phyloP scores from a whole-genome alignment of 2,329 filamentous ascomycete species.

The Lasiodiplodia citricola region DNA sequence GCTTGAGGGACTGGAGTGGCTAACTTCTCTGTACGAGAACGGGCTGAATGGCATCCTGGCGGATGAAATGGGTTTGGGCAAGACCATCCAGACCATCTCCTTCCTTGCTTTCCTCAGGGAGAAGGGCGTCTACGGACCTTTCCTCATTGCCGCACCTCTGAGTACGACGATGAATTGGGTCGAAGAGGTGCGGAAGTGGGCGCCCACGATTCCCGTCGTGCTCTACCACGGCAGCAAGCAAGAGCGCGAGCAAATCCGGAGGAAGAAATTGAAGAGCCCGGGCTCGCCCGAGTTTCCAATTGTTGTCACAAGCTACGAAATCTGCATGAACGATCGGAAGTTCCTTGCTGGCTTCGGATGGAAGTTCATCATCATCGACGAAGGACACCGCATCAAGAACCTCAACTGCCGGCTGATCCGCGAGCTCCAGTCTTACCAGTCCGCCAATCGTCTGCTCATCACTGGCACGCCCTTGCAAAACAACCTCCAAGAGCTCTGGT shows the following conservation, averaged over 20 bases:
- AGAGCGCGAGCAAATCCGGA: constrained; percentile 77
- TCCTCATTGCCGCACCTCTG: constrained; percentile 86
- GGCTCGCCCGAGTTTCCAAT: constrained; percentile 79
- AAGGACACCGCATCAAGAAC: constrained; percentile 97
- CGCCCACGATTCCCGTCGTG: constrained; percentile 83
- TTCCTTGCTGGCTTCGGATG: constrained; percentile 83
- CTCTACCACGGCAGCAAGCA: constrained; percentile 87
- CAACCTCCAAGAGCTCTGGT: constrained; percentile 94
- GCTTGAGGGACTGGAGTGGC: constrained; percentile 92
- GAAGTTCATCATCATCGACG: constrained; percentile 98
- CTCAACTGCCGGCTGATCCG: constrained; percentile 91
- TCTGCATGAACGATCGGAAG: constrained; percentile 88
- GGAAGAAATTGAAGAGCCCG: constrained; percentile 72
- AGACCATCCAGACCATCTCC: constrained; percentile 90
- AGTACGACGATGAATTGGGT: constrained; percentile 97
- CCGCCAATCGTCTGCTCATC: constrained; percentile 87
- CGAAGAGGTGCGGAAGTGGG: constrained; percentile 90
- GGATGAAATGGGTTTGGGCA: constrained; percentile 93
- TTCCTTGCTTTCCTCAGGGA: constrained; percentile 87
- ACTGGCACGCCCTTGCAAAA: constrained; percentile 96
- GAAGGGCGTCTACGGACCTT: constrained; percentile 85
- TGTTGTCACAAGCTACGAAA: constrained; percentile 94
- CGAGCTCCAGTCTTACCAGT: constrained; percentile 85
- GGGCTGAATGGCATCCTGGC: constrained; percentile 90
- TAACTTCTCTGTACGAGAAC: constrained; percentile 82